Evolutionary conservation across 495 filamentous ascomycete species (phyloP), one percentile per base, ranked within the genome.

Genomic region (Xylaria nigripes): DNA sequence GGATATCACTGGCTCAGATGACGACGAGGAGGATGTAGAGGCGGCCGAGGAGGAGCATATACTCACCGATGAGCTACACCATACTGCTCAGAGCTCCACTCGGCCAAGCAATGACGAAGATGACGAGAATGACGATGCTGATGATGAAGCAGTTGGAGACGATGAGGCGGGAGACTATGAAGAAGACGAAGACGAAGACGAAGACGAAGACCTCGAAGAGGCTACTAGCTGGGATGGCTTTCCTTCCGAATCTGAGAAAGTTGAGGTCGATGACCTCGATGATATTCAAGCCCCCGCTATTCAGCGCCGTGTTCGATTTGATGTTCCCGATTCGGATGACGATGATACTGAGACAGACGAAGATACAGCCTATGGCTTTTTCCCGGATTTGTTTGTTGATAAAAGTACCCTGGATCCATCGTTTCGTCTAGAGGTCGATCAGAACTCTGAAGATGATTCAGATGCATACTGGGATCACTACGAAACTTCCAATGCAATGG

Each of bases 21-120:
- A 87, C 15, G 85, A 89, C 66, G 86, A 89, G 59, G 77, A 82
- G 62, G 81, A 84, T 72, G 76, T 89, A 23, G 77, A 83, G 60
- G 79, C 82, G 69, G 72, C 80, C 59, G 87, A 93, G 76, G 87
- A 88, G 70, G 70, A 82, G 64, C 76, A 83, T 58, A 86, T 90
- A 47, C 74, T 88, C 45, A 62, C 64, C 30, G 55, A 69, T 47
- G 66, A 66, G 49, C 57, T 63, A 59, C 68, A 63, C 58, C 64
- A 66, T 50, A 48, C 27, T 19, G 59, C 55, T 38, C 66, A 46
- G 55, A 56, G 54, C 50, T 49, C 74, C 60, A 66, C 74, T 74
- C 75, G 72, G 70, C 71, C 74, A 41, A 61, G 61, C 19, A 24
- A 32, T 32, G 56, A 63, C 0, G 58, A 64, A 23, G 67, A 65